A percentile compares a stretch with the other conserved stretches of the same genome.
These are phyloP conservation scores for Dryas alaskensis DNA, from an alignment of 306 rosid species.

Conservation along the genomic window DNA sequence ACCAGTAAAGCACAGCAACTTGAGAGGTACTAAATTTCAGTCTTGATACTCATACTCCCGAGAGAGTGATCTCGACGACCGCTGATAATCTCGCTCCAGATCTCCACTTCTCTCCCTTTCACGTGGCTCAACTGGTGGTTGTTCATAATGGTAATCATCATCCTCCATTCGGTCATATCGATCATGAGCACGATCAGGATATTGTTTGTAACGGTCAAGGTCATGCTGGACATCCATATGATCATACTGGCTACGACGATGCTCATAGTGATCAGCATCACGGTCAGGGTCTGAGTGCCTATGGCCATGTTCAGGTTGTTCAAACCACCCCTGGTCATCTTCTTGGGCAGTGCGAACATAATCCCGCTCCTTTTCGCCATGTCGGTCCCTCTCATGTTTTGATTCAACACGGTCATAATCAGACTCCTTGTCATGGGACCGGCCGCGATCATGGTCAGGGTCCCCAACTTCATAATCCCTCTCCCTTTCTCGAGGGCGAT, in stretches of 20 bases:
- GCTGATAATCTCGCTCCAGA: conserved; percentile 54
- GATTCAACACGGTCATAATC: conserved; percentile 67
- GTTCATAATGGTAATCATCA: conserved; percentile 60
- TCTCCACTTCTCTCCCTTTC: conserved; percentile 70
- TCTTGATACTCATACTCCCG: conserved; percentile 61
- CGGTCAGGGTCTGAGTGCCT: conserved; percentile 62
- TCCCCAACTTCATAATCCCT: conserved; percentile 73
- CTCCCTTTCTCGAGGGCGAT: conserved; percentile 62
- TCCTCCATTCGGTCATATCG: conserved; percentile 58
- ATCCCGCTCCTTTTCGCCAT: conserved; percentile 53
- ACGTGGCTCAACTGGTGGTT: conserved; percentile 53
- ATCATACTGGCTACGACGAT: conserved; percentile 56
- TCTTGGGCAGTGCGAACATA: conserved; percentile 54
- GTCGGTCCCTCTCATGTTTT: conserved; percentile 70
- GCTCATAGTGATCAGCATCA: conserved; percentile 62
- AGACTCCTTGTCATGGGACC: conserved; percentile 62
- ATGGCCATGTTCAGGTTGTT: conserved; percentile 61
- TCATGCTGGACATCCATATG: conserved; percentile 53
- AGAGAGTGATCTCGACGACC: conserved; percentile 71
- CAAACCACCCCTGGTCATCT: conserved; percentile 67
- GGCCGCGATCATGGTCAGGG: conserved; percentile 52
- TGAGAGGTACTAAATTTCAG: conserved; percentile 8
- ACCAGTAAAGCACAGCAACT: neutral
- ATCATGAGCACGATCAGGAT: conserved; percentile 45
- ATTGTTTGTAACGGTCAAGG: conserved; percentile 54